Percentiles rank a stretch among this genome's conserved stretches.
Conservation (phyloP, 768 basidiomycete genomes). For the Amanita rimosa region DNA sequence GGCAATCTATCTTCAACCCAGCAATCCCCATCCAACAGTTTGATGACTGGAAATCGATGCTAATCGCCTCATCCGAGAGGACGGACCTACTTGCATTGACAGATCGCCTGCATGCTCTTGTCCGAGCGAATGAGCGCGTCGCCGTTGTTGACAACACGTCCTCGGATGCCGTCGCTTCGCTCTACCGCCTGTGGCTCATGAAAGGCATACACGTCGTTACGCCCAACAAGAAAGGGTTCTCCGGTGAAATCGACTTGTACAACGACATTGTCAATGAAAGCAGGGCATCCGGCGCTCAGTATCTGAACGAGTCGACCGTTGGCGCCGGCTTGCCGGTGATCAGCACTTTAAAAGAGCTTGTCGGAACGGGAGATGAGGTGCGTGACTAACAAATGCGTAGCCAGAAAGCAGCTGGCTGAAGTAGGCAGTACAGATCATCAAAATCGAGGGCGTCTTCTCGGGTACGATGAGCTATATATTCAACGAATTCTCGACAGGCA, state of each 20-base stretch:
- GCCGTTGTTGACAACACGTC: slow-evolving; percentile 92
- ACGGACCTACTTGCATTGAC: slow-evolving; percentile 38
- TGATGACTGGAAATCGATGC: slow-evolving; percentile 24
- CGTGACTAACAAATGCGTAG: slow-evolving; percentile 6
- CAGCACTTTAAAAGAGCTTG: slow-evolving; percentile 83
- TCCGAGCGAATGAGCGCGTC: slow-evolving; percentile 33
- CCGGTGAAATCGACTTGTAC: slow-evolving; percentile 58
- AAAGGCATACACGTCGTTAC: slow-evolving; percentile 84
- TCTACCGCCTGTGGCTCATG: slow-evolving; percentile 73
- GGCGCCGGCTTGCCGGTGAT: slow-evolving; percentile 94
- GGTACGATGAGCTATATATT: slow-evolving; percentile 99
- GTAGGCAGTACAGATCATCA: slow-evolving; percentile 41
- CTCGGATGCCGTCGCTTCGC: slow-evolving; percentile 63
- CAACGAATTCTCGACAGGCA: slow-evolving; percentile 80
- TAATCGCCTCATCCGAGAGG: slow-evolving; percentile 30
- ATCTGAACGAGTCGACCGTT: slow-evolving; percentile 84
- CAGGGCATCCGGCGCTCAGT: slow-evolving; percentile 48
- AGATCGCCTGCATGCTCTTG: slow-evolving; percentile 33
- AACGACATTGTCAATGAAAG: slow-evolving; percentile 53
- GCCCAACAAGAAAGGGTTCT: slow-evolving; percentile 97
- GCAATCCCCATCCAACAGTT: slow-evolving; percentile 25
- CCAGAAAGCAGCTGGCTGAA: not conserved
- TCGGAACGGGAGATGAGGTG: slow-evolving; percentile 88
- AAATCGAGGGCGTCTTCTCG: slow-evolving; percentile 96
- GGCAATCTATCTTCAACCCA: slow-evolving; percentile 41